Percentiles rank a stretch among this genome's conserved stretches.
Evolutionary conservation across 1,284 basidiomycete genomes (phyloP).

Genomic region (Irpex lacteus): DNA sequence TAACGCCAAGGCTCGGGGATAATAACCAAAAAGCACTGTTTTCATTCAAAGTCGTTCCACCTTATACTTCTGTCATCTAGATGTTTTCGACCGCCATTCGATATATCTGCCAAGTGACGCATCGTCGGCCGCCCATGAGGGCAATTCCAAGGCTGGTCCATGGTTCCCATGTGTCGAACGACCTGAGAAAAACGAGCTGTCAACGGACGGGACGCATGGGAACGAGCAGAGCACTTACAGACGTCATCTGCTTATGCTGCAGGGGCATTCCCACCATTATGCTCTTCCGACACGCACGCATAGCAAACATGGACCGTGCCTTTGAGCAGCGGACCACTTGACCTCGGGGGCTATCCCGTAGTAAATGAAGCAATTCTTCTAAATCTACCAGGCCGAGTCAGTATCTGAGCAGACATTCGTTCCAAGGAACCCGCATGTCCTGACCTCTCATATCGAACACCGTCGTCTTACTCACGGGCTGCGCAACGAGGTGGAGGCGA

Average conservation of each 20-base stretch:
- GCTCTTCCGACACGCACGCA: constrained; percentile 92
- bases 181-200: constrained; percentile 47
- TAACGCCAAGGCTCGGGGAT: not conserved
- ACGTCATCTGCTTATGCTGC: constrained; percentile 74
- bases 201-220: constrained; percentile 4
- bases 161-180: constrained; percentile 89
- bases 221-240: constrained; percentile 44
- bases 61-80: constrained; percentile 4
- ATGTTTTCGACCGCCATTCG: constrained; percentile 7
- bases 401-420: constrained; percentile 4
- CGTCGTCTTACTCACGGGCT: constrained; percentile 90
- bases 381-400: constrained; percentile 60
- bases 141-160: constrained; percentile 98
- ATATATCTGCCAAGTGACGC: constrained; percentile 71
- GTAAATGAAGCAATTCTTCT: constrained; percentile 88
- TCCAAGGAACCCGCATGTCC: constrained; percentile 21
- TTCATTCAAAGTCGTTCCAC: constrained; percentile 5
- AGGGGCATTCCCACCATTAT: constrained; percentile 94
- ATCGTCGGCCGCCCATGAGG: constrained; percentile 96
- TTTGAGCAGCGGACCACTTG: constrained; percentile 90
- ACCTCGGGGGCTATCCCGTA: constrained; percentile 75
- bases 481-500: constrained; percentile 72
- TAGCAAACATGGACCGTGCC: constrained; percentile 95
- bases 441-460: constrained; percentile 73
- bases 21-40: not conserved